Percentiles rank a stretch among this genome's conserved stretches.
Conservation (phyloP, 768 basidiomycete genomes). For the Galerina sulciceps region DNA sequence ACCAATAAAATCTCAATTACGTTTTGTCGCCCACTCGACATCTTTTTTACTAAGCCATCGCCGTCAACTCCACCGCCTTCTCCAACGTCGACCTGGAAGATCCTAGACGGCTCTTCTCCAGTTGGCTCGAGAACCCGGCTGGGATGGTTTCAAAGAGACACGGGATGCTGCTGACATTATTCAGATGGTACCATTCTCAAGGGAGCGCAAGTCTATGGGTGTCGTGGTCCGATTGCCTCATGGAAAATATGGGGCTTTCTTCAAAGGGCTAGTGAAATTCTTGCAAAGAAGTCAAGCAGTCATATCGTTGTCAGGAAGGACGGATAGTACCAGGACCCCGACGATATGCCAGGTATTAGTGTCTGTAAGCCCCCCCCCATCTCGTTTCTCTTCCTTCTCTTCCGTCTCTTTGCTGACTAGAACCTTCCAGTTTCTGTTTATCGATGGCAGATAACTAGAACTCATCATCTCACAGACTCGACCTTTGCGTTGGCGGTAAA, state of each 20-base stretch:
- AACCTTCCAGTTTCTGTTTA: slow-evolving; percentile 22
- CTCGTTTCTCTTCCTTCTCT: slow-evolving; percentile 23
- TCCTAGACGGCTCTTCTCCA: slow-evolving; percentile 79
- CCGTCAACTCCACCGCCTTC: slow-evolving; percentile 94
- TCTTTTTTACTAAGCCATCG: slow-evolving; percentile 84
- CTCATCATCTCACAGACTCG: slow-evolving; percentile 73
- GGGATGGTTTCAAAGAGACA: slow-evolving; percentile 71
- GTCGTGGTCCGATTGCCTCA: slow-evolving; percentile 80
- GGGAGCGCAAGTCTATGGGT: slow-evolving; percentile 94
- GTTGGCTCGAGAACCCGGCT: slow-evolving; percentile 81
- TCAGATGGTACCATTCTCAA: slow-evolving; percentile 94
- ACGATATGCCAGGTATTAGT: no score
- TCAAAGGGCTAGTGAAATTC: slow-evolving; percentile 97
- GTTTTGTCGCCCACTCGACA: slow-evolving; percentile 50
- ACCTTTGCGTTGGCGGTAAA: slow-evolving; percentile 91
- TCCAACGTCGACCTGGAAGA: slow-evolving; percentile 52
- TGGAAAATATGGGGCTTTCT: slow-evolving; percentile 68
- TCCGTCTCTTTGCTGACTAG: slow-evolving; percentile 13
- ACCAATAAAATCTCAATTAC: slow-evolving; percentile 76
- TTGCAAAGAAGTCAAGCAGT: slow-evolving; percentile 76
- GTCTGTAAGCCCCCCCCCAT: no score
- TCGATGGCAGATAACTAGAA: slow-evolving; percentile 80
- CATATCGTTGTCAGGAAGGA: slow-evolving; percentile 72
- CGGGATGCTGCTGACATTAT: slow-evolving; percentile 66
- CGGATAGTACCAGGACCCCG: slow-evolving; percentile 22